Conservation (phyloP, 2,329 filamentous ascomycete species). For the Epichloe amarillans region DNA sequence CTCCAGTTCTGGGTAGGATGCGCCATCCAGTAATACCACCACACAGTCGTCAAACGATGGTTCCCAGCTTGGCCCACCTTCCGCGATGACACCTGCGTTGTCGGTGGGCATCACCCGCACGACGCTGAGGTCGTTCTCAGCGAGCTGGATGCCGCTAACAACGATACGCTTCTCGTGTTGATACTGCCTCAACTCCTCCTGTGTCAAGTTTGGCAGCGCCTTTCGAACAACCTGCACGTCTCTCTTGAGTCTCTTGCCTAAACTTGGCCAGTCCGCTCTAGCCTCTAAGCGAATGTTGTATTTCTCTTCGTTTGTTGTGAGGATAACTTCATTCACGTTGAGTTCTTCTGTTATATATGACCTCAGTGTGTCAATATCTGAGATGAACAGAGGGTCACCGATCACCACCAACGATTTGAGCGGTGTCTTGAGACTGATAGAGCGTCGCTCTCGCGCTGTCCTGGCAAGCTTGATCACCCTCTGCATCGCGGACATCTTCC, state of each 20-base stretch:
- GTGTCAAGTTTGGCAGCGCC: constrained; percentile 60
- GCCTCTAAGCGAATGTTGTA: constrained; percentile 82
- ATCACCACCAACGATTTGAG: constrained; percentile 74
- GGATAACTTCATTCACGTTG: constrained; percentile 54
- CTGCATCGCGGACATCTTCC: constrained; percentile 73
- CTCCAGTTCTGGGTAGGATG: constrained; percentile 62
- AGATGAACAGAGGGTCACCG: constrained; percentile 59
- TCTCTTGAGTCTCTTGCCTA: constrained; percentile 89
- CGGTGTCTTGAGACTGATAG: constrained; percentile 70
- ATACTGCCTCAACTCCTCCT: constrained; percentile 62
- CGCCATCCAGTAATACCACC: constrained; percentile 66
- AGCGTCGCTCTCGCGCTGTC: constrained; percentile 64
- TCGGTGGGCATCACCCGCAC: constrained; percentile 4
- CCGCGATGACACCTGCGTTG: neutral
- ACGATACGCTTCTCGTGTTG: constrained; percentile 51
- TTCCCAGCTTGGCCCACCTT: constrained; percentile 10
- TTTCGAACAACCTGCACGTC: constrained; percentile 77
- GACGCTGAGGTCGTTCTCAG: constrained; percentile 53
- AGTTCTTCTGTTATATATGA: constrained; percentile 72
- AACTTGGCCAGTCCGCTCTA: constrained; percentile 70
- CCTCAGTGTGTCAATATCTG: constrained; percentile 48
- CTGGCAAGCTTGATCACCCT: constrained; percentile 76
- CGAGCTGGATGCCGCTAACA: neutral
- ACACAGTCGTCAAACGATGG: constrained; percentile 28
- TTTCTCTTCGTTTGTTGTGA: constrained; percentile 67